Conservation (phyloP, 768 basidiomycete species). For the Pleurotus tuber-regium region DNA sequence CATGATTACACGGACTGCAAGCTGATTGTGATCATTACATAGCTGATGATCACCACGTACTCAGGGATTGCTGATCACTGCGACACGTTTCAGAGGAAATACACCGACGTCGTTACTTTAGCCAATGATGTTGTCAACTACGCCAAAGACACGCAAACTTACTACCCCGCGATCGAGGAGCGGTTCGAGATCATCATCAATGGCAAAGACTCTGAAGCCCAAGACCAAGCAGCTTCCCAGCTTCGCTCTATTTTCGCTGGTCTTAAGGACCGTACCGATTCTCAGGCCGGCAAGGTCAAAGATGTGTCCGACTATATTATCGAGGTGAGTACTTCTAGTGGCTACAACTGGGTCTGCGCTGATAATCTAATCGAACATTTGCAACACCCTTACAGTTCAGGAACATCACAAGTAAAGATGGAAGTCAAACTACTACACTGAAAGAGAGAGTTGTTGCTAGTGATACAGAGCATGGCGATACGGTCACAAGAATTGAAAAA, state of each 20-base stretch:
- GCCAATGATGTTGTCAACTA: conserved; percentile 1
- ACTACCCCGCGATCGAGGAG: not conserved
- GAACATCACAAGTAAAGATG: not conserved
- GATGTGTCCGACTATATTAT: not conserved
- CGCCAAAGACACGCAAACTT: not conserved
- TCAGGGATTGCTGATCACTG: not conserved
- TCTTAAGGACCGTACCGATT: not conserved
- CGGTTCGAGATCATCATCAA: not conserved
- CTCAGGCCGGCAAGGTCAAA: not conserved
- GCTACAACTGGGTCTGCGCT: not conserved
- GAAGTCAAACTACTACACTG: not conserved
- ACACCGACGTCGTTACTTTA: not conserved
- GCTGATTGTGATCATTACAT: not conserved
- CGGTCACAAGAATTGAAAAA: not conserved
- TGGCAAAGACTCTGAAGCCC: not conserved
- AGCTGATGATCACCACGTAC: not conserved
- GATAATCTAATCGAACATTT: not conserved
- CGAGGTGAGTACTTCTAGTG: not conserved
- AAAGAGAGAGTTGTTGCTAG: not conserved
- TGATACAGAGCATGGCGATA: not conserved
- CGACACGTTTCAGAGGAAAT: not conserved
- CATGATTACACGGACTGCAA: not conserved
- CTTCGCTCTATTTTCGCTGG: not conserved
- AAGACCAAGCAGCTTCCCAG: not conserved
- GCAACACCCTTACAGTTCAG: not conserved